Evolutionary conservation across 768 basidiomycete species (phyloP), one percentile per base, ranked within the genome.

Genomic region (Cystofilobasidium macerans): DNA sequence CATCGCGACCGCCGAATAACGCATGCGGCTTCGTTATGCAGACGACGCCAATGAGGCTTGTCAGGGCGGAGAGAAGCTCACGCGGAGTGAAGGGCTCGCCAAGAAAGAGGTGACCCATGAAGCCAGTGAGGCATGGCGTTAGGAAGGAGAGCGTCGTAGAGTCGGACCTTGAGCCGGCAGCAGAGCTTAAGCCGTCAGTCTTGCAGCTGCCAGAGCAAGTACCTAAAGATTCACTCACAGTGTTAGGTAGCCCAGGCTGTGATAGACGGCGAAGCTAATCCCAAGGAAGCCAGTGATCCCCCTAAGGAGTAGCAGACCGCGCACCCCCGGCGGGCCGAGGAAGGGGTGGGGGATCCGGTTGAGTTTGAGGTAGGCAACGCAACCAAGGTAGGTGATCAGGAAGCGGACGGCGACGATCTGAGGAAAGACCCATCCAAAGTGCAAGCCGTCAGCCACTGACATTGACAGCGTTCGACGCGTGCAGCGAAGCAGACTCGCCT

Each of bases 21-120:
- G 84, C 83, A 0, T 80, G 77, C 0, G 91, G 91, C 40, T 88
- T 80, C 14, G 89, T 87, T 58, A 95, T 89, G 11, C 91, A 78
- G 18, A 92, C 74, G 12, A 90, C 88, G 0, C 90, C 91, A 12
- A 81, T 48, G 36, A 93, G 79, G 74, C 87, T 86, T 56, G 81
- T 79, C 11, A 86, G 82, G 82, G 71, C 70, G 1, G 70, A 66
- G 26, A 65, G 43, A 8, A 67, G 70, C 45, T 73, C 70, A 26
- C 62, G 57, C 22, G 57, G 65, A 0, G 71, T 71, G 59, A 71
- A 73, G 6, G 75, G 61, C 40, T 72, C 72, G 30, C 57, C 61
- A 26, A 73, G 68, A 47, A 71, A 51, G 59, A 73, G 45, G 28
- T 67, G 60, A 12, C 47, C 58, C 38, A 61, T 61, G 42, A 61